Evolutionary conservation across 306 rosid genomes (phyloP).

Genomic region (Astragalus membranaceus): DNA sequence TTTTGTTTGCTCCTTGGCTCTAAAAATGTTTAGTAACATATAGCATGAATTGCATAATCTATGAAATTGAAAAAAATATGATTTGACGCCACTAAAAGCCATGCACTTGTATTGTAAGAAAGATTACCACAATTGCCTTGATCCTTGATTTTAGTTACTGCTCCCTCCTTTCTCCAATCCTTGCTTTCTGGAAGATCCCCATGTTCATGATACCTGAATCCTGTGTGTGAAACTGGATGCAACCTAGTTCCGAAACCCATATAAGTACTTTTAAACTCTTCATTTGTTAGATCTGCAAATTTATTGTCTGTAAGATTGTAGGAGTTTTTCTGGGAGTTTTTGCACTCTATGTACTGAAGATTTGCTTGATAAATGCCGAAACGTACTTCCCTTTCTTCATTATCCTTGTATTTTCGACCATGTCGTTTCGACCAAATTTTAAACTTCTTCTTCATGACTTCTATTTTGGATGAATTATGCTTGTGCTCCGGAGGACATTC

Average conservation of each 20-base stretch:
- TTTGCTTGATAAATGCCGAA: slow-evolving; percentile 53
- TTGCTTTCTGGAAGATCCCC: slow-evolving; percentile 26
- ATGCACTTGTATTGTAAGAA: not conserved
- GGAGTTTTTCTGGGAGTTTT: slow-evolving; percentile 46
- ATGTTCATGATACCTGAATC: slow-evolving; percentile 26
- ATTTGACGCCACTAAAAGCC: not conserved
- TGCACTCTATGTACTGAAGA: slow-evolving; percentile 32
- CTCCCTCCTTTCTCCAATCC: slow-evolving; percentile 69
- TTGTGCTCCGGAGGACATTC: slow-evolving; percentile 19
- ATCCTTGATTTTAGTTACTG: slow-evolving; percentile 54
- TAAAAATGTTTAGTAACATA: not conserved
- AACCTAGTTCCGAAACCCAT: slow-evolving; percentile 27
- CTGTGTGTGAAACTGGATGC: not conserved
- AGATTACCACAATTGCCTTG: slow-evolving; percentile 75
- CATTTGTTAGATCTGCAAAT: slow-evolving; percentile 67
- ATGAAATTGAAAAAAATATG: not conserved
- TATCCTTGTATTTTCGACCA: slow-evolving; percentile 25
- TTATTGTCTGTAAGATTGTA: slow-evolving; percentile 56
- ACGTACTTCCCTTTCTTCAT: slow-evolving; percentile 44
- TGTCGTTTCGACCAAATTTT: slow-evolving; percentile 40
- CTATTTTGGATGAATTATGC: not conserved
- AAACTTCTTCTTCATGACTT: slow-evolving; percentile 40
- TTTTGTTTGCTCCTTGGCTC: not conserved
- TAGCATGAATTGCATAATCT: not conserved
- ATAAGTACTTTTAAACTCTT: slow-evolving; percentile 35